Evolutionary conservation across 2,329 filamentous ascomycete species (phyloP), one percentile per base, ranked within the genome.

Genomic region (Aphanoascus verrucosus): DNA sequence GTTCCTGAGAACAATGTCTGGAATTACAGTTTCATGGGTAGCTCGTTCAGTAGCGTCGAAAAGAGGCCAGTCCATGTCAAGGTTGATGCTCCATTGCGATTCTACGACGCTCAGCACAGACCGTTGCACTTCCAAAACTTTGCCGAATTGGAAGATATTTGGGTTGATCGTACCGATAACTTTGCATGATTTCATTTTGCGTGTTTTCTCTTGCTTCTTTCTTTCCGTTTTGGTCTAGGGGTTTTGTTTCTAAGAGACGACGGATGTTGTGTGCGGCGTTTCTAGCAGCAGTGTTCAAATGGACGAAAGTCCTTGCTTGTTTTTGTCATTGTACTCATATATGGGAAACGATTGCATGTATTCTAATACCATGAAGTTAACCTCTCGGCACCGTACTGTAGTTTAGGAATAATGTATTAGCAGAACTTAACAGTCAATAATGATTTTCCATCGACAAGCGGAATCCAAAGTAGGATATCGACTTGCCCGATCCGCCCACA

Each of bases 1-100:
- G 89, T 97, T 19, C 93, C 93, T 0, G 90, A 96, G 65, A 84
- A 85, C 52, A 84, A 83, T 58, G 78, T 85, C 57, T 98, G 93
- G 93, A 98, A 98, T 72, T 98, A 96, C 75, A 93, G 86, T 69
- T 98, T 98, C 77, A 88, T 97, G 83, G 93, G 93, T 53, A 88
- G 84, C 60, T 83, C 83, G 0, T 98, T 97, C 66, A 83, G 84
- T 12, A 83, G 83, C 40, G 79, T 95, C 59, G 89, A 95, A 74
- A 97, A 96, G 82, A 88, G 88, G 74, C 79, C 84, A 2, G 80
- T 96, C 42, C 86, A 89, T 62, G 90, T 97, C 62, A 93, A 93
- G 77, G 83, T 98, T 52, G 94, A 97, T 70, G 94, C 88, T 42
- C 93, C 93, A 15, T 71, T 84, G 61, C 78, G 86, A 7, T 97